phyloP scores from a whole-genome alignment of 225 moss, liverwort and hornwort species.

The Anthoceros angustus region DNA sequence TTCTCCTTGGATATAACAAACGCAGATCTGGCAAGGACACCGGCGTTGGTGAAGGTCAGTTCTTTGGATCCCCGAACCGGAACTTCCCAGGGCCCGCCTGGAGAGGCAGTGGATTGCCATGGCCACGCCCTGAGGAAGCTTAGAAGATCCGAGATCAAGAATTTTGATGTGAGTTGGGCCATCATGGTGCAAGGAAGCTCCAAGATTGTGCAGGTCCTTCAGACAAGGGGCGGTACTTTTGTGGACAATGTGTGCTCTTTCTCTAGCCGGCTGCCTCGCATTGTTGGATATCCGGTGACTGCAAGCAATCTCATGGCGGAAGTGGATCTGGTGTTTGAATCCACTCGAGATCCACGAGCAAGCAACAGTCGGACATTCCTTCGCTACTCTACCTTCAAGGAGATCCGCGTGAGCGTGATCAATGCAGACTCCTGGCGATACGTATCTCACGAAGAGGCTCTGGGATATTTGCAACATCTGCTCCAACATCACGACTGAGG shows the following conservation, averaged over 20 bases:
- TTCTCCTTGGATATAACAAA: not conserved
- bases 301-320: constrained; percentile 1
- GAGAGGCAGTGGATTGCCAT: not conserved
- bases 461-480: not conserved
- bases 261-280: not conserved
- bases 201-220: not conserved
- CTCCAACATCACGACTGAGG: not conserved
- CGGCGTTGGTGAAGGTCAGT: not conserved
- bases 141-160: not conserved
- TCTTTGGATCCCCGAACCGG: not conserved
- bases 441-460: not conserved
- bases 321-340: not conserved
- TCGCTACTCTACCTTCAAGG: not conserved
- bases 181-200: constrained; percentile 2
- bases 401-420: not conserved
- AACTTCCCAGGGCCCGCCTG: not conserved
- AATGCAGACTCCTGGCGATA: constrained; percentile 1
- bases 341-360: not conserved
- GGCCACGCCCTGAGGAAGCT: not conserved
- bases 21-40: not conserved
- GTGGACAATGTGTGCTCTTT: not conserved
- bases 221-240: not conserved
- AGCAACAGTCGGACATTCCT: not conserved
- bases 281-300: not conserved
- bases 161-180: not conserved